These are phyloP conservation scores for Silene latifolia DNA, from an alignment of 148 eudicot species.

Conservation along the genomic window DNA sequence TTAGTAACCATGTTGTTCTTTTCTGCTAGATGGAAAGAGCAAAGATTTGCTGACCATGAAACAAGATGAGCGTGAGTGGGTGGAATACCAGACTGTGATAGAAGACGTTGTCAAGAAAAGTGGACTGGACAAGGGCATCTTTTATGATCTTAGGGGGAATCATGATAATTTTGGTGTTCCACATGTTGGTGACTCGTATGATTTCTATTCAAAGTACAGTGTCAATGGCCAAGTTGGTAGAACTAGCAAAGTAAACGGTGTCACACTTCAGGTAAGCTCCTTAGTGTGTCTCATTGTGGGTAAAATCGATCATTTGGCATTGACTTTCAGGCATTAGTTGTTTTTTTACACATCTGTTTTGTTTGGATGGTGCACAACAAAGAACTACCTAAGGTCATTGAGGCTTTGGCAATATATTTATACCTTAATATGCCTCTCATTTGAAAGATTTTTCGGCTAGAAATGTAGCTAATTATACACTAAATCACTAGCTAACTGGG, in stretches of 20 bases:
- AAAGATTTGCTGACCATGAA: constrained; percentile 79
- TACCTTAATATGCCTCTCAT: too few relatives aligned
- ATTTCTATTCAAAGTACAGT: constrained; percentile 80
- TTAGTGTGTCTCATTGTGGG: constrained; percentile 5
- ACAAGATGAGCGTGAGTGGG: constrained; percentile 84
- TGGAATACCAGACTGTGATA: constrained; percentile 68
- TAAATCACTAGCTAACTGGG: too few relatives aligned
- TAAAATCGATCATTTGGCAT: background rate
- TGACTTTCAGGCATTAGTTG: background rate
- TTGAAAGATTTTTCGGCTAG: too few relatives aligned
- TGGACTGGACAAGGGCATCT: constrained; percentile 61
- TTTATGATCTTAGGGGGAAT: constrained; percentile 88
- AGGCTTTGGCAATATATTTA: too few relatives aligned
- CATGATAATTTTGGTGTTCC: constrained; percentile 92
- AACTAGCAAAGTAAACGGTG: constrained; percentile 60
- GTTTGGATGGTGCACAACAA: background rate
- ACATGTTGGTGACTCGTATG: constrained; percentile 46
- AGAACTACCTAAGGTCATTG: too few relatives aligned
- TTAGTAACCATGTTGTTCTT: background rate
- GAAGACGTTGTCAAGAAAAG: constrained; percentile 65
- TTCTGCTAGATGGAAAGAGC: constrained; percentile 78
- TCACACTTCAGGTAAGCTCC: constrained; percentile 64
- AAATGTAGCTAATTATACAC: too few relatives aligned
- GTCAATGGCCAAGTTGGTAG: constrained; percentile 61
- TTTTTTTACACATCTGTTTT: background rate